Conservation (phyloP, 1,284 basidiomycete genomes). For the Ustilago vetiveriae region DNA sequence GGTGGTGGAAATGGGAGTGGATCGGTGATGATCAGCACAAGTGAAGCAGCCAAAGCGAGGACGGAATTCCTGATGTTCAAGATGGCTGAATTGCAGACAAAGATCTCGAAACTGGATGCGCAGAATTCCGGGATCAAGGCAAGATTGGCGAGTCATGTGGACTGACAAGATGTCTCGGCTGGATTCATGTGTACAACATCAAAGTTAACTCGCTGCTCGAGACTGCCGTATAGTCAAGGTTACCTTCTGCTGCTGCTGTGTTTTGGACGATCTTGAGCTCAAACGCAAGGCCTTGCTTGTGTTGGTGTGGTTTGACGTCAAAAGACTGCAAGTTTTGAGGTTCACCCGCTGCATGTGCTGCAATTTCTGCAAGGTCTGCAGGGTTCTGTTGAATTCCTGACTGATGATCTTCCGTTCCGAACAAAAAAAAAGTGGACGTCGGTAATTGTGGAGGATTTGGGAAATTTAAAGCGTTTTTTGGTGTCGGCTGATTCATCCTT, state of each 20-base stretch:
- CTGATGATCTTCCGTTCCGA: neutral
- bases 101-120: constrained; percentile 68
- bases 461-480: no score
- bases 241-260: no score
- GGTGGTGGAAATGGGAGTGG: neutral
- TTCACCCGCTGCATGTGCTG: no score
- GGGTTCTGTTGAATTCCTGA: no score
- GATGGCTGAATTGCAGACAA: constrained; percentile 77
- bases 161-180: constrained; percentile 2
- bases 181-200: neutral
- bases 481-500: constrained; percentile 1
- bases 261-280: no score
- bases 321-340: no score
- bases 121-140: constrained; percentile 42
- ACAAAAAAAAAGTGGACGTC: neutral
- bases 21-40: constrained; percentile 60
- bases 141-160: constrained; percentile 17
- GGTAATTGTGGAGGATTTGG: neutral
- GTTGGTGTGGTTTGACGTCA: neutral
- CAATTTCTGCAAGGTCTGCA: neutral
- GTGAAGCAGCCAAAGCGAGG: constrained; percentile 74
- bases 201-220: neutral
- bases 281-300: no score
- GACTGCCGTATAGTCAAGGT: no score
- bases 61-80: constrained; percentile 78